Base-by-base conservation (phyloP, 352 stramenopile genomes). In the Phytophthora hibernalis region DNA sequence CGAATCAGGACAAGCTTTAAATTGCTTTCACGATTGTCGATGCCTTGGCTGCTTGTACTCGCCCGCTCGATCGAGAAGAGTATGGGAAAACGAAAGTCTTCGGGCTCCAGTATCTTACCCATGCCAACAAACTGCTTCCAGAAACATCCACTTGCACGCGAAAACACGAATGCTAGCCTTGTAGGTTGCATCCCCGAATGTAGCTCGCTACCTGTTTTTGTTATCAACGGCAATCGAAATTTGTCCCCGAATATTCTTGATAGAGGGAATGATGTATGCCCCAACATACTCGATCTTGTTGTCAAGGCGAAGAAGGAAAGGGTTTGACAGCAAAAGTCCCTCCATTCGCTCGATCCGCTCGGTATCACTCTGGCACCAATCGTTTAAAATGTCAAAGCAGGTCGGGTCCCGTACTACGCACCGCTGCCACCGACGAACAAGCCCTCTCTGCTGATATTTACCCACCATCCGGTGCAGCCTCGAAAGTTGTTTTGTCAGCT, bases 331-430 rank as follows among this genome's bases (percentile, higher is more conserved):
- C 13, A 89, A 56, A 44, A 92, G 61, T 3, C 74, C 76, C 55
- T 87, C 75, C 63, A 90, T 77, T 18, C 82, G 70, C 40, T 83
- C 75, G 26, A 92, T 85, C 18, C 80, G 52, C 20, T 74, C 68
- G 18, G 65, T 50, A 54, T 89, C 65, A 43, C 53, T 55, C 55
- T 75, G 71, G 37, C 85, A 87, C 82, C 80, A 90, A 63, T 92
- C 84, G 65, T 93, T 93, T 2, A 93, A 35, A 62, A 91, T 86
- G 43, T 82, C 68, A 47, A 82, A 87, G 24, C 71, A 86, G 15
- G 47, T 76, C 9, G 81, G 69, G 10, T 90, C 77, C 18, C 58
- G 58, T 35, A 74, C 71, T 28, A 90, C 60, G 3, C 47, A 42
- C 5, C 69, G 72, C 49, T 87, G 76, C 82, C 80, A 91, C 21